Base-by-base conservation (phyloP, 1,139 yeast species). In the Candida frijolesensis region DNA sequence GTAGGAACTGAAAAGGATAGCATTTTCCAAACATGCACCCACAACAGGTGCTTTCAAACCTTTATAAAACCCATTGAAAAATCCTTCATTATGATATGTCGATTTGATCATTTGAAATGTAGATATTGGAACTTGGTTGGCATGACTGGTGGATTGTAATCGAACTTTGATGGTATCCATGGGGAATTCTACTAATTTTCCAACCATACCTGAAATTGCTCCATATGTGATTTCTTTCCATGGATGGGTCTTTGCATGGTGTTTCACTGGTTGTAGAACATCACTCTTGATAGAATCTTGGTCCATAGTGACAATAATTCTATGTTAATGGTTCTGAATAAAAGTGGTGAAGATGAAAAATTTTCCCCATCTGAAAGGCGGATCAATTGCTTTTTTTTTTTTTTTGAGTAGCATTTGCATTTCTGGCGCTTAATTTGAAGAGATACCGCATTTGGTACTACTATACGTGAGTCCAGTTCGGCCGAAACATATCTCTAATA, bases 151-250 rank as follows among this genome's bases (percentile, higher is more conserved):
- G 0, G 96, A 83, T 67, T 92, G 98, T 33, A 92, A 74, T 50
- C 97, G 74, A 2, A 92, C 98, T 66, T 92, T 92, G 47, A 91
- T 80, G 0, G 98, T 92, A 63, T 92, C 98, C 59, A 92, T 89
- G 0, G 98, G 98, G 60, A 85, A 91, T 67, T 92, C 98, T 6
- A 92, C 80, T 33, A 88, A 63, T 63, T 92, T 92, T 3, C 97
- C 97, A 9, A 83, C 70, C 55, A 89, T 86, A 8, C 98, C 98
- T 0, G 97, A 72, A 2, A 76, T 61, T 2, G 85, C 83, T 10
- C 85, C 86, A 54, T 55, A 72, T 3, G 70, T 55, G 44, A 76
- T 61, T 50, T 77, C 82, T 56, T 70, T 71, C 6, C 63, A 51
- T 1, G 79, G 71, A 51, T 70, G 58, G 9, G 57, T 42, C 7